A percentile compares a stretch with the other conserved stretches of the same genome.
These are phyloP conservation scores for Micractinium conductrix DNA, from an alignment of 139 green algal species.

Conservation along the genomic window DNA sequence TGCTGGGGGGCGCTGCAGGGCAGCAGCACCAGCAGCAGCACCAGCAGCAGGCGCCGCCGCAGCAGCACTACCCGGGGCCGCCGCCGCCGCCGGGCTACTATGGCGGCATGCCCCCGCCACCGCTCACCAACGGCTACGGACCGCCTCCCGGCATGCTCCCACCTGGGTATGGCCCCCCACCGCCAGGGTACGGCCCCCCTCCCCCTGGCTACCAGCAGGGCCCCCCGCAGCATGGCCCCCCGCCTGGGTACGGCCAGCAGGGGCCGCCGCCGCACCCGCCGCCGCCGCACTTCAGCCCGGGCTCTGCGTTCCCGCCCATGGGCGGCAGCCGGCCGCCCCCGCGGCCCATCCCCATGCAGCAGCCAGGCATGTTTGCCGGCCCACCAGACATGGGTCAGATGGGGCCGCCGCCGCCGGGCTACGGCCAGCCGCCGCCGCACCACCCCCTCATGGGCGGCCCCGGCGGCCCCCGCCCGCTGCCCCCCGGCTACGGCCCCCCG, in stretches of 20 bases:
- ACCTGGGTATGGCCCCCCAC: background rate
- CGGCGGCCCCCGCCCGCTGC: background rate
- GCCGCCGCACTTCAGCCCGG: slow-evolving; percentile 10
- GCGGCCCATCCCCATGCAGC: slow-evolving; percentile 27
- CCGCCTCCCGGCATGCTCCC: background rate
- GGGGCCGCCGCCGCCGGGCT: background rate
- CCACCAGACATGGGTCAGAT: background rate
- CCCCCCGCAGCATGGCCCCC: background rate
- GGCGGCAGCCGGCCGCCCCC: slow-evolving; percentile 17
- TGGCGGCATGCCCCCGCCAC: background rate
- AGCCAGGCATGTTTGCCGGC: slow-evolving; percentile 15
- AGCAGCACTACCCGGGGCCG: background rate
- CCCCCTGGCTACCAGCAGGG: background rate
- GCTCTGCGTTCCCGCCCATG: slow-evolving; percentile 20
- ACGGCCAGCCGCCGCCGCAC: slow-evolving; percentile 15
- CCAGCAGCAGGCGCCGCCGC: slow-evolving; percentile 4
- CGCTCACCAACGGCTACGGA: background rate
- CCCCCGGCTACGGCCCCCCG: background rate
- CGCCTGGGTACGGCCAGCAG: background rate
- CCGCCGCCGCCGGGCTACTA: slow-evolving; percentile 3
- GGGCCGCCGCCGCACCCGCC: background rate
- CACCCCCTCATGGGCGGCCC: background rate
- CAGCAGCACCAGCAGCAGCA: background rate
- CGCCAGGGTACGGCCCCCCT: slow-evolving; percentile 5
- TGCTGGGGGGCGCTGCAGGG: slow-evolving; percentile 37